These are phyloP conservation scores for Serendipita sp. DNA, from an alignment of 768 basidiomycete species.

Conservation along the genomic window DNA sequence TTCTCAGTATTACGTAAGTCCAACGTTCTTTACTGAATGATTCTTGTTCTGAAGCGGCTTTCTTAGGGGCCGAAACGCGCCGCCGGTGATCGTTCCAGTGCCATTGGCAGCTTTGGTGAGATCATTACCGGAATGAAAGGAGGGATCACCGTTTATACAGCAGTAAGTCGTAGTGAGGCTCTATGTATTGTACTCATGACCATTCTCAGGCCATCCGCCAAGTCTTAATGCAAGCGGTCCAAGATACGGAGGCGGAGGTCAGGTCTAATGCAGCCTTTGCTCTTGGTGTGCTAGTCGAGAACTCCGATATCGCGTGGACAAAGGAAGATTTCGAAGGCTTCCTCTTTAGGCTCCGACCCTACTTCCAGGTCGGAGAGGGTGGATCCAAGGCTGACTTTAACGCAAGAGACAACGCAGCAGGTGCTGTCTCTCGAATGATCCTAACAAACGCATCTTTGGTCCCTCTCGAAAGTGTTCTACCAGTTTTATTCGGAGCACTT, in stretches of 20 bases:
- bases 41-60: neutral
- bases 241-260: constrained; percentile 80
- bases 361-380: constrained; percentile 53
- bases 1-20: constrained; percentile 75
- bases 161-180: constrained; percentile 15
- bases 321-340: constrained; percentile 53
- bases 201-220: constrained; percentile 40
- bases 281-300: constrained; percentile 75
- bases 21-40: neutral
- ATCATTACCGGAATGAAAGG: constrained; percentile 84
- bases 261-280: constrained; percentile 95
- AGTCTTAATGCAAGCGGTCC: constrained; percentile 67
- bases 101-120: constrained; percentile 88
- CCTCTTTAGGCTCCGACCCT: constrained; percentile 60
- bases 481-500: constrained; percentile 62
- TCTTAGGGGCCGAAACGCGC: constrained; percentile 69
- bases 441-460: constrained; percentile 58
- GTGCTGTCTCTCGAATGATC: constrained; percentile 80
- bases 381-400: constrained; percentile 53
- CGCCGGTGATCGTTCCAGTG: constrained; percentile 78
- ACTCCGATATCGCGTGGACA: constrained; percentile 35
- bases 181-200: neutral
- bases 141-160: constrained; percentile 70
- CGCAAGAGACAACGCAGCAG: constrained; percentile 92
- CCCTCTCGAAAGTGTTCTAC: constrained; percentile 72